phyloP scores from a whole-genome alignment of 306 rosid genomes.

The Quercus robur region DNA sequence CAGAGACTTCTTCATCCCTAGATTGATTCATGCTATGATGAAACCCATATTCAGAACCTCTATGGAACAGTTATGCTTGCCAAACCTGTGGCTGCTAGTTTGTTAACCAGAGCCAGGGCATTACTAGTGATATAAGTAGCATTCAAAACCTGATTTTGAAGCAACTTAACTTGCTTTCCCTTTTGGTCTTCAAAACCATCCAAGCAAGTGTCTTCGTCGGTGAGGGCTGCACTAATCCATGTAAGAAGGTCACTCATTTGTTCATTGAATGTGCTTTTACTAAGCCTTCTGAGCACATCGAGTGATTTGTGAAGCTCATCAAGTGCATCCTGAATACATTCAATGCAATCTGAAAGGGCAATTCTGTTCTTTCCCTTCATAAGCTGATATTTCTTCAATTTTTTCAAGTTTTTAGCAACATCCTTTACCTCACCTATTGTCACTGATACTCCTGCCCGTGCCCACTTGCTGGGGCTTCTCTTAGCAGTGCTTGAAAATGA shows the following conservation, averaged over 20 bases:
- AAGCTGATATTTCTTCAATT: constrained; percentile 15
- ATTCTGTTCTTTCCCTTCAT: constrained; percentile 26
- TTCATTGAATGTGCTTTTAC: constrained; percentile 42
- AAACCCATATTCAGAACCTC: background rate
- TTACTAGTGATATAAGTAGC: constrained; percentile 47
- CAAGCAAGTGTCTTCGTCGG: constrained; percentile 52
- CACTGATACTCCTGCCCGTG: constrained; percentile 66
- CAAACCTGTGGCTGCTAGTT: constrained; percentile 48
- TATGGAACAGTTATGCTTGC: constrained; percentile 25
- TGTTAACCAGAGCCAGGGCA: constrained; percentile 63
- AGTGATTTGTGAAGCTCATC: constrained; percentile 63
- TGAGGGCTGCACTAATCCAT: constrained; percentile 75
- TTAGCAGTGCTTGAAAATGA: constrained; percentile 45
- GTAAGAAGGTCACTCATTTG: constrained; percentile 58
- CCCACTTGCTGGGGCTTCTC: constrained; percentile 62
- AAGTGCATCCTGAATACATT: constrained; percentile 36
- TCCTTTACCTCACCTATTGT: constrained; percentile 43
- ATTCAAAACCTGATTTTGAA: constrained; percentile 33
- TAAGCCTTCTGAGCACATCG: constrained; percentile 46
- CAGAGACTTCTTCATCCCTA: background rate
- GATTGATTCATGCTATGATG: background rate
- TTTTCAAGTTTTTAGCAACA: constrained; percentile 20
- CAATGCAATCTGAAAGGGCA: constrained; percentile 64
- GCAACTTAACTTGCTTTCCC: constrained; percentile 20
- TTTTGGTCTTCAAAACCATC: constrained; percentile 48